Percentiles rank a stretch among this genome's conserved stretches.
These are phyloP conservation scores for Hypoxylon cercidicola DNA, from an alignment of 495 filamentous ascomycete species.

Conservation along the genomic window DNA sequence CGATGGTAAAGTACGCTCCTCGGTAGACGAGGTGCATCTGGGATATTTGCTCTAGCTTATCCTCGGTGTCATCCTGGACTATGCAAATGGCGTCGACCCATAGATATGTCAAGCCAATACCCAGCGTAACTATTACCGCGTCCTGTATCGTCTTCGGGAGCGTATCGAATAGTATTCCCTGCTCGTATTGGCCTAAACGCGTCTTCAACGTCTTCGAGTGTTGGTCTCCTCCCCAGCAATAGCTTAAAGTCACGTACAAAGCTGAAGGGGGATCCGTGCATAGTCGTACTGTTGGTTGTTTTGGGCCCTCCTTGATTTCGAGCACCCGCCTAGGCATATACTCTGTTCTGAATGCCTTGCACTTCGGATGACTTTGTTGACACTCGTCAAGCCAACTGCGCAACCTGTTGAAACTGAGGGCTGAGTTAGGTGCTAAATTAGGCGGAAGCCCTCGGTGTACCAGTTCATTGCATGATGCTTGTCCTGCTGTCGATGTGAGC, in stretches of 20 bases:
- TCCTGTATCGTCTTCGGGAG: constrained; percentile 18
- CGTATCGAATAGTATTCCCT: constrained; percentile 1
- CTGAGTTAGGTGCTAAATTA: neutral
- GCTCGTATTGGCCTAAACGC: neutral
- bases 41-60: neutral
- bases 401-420: neutral
- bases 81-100: constrained; percentile 31
- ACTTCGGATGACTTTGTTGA: neutral
- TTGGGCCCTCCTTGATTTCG: neutral
- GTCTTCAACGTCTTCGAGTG: neutral
- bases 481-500: neutral
- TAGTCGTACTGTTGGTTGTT: neutral
- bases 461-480: neutral
- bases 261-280: neutral
- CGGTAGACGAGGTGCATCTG: constrained; percentile 15
- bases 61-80: constrained; percentile 18
- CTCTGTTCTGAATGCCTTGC: neutral
- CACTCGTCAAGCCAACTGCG: neutral
- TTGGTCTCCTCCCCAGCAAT: neutral
- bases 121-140: constrained; percentile 6
- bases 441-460: neutral
- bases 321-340: neutral
- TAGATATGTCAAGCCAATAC: constrained; percentile 3
- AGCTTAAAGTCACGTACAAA: neutral
- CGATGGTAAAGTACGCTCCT: constrained; percentile 16